Percentiles rank a stretch among this genome's conserved stretches.
phyloP scores from a whole-genome alignment of 2,329 filamentous ascomycete species.

The Cladorrhinum sp. region DNA sequence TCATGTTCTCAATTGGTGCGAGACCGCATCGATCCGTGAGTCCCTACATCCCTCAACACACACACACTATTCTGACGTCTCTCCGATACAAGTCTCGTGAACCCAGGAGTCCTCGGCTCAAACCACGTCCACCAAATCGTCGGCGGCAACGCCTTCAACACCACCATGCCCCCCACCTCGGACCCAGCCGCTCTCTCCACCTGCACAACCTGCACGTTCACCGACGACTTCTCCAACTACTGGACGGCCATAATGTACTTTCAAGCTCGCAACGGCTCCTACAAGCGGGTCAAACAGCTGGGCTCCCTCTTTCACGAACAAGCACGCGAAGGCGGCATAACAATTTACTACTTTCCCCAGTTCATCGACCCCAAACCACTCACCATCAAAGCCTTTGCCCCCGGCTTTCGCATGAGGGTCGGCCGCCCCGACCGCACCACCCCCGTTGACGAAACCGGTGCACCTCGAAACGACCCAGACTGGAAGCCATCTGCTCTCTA shows the following conservation, averaged over 20 bases:
- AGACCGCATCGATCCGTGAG: conserved; percentile 30
- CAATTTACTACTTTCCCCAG: conserved; percentile 23
- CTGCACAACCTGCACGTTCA: conserved; percentile 22
- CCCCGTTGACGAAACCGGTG: conserved; percentile 24
- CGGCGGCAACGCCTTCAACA: conserved; percentile 22
- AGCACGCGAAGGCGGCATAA: conserved; percentile 23
- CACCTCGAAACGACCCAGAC: too few species aligned
- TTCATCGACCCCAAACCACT: conserved; percentile 26
- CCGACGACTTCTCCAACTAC: conserved; percentile 26
- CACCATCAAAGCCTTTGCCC: conserved; percentile 40
- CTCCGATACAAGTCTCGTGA: conserved; percentile 4
- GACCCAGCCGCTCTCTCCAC: conserved; percentile 13
- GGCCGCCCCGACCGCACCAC: conserved; percentile 31
- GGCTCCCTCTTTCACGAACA: conserved; percentile 1
- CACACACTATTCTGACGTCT: not conserved
- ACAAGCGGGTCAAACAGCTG: conserved; percentile 16
- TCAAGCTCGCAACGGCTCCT: conserved; percentile 16
- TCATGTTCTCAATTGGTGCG: conserved; percentile 23
- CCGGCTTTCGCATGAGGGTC: conserved; percentile 42
- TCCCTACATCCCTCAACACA: not conserved
- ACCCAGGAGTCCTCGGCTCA: conserved; percentile 14
- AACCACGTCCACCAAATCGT: conserved; percentile 23
- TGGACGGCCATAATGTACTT: conserved; percentile 24
- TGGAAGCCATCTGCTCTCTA: too few species aligned
- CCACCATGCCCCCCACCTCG: conserved; percentile 15